Evolutionary conservation across 495 filamentous ascomycete genomes (phyloP), one percentile per base, ranked within the genome.

Genomic region (Penicillium cosmopolitanum): DNA sequence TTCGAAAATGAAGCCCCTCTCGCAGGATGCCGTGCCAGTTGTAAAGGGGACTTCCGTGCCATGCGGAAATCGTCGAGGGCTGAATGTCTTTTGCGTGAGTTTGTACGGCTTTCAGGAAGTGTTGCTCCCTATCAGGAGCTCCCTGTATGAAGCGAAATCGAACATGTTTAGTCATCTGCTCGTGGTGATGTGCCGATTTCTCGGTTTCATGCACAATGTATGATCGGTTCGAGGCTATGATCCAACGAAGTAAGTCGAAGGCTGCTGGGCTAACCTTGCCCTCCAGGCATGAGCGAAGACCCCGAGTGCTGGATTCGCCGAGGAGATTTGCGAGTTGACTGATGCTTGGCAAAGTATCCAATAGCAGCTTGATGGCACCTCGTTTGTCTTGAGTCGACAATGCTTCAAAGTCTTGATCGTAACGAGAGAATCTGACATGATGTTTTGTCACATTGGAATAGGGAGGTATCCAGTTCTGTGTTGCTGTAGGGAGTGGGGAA

Each of bases 11-110:
- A 6, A 98, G 74, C 1, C 93, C 93, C 57, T 88, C 82, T 44
- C 94, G 84, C 54, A 98, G 82, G 58, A 98, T 98, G 61, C 84
- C 89, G 70, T 97, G 94, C 94, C 94, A 98, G 66, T 96, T 97
- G 0, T 60, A 40, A 2, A 96, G 57, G 0, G 75, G 71, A 64
- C 91, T 96, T 4, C 94, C 94, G 69, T 95, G 91, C 83, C 87
- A 96, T 2, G 89, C 91, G 68, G 94, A 94, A 2, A 96, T 64
- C 0, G 92, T 92, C 0, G 91, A 89, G 61, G 87, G 73, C 23
- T 66, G 64, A 9, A 59, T 43, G 7, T 77, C 73, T 13, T 78
- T 60, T 2, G 72, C 67, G 3, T 82, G 72, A 5, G 79, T 68
- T 21, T 81, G 76, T 0, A 96, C 80, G 6, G 86, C 83, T 23